Evolutionary conservation across 345 rosid species (phyloP).

Genomic region (Brassica nigra): DNA sequence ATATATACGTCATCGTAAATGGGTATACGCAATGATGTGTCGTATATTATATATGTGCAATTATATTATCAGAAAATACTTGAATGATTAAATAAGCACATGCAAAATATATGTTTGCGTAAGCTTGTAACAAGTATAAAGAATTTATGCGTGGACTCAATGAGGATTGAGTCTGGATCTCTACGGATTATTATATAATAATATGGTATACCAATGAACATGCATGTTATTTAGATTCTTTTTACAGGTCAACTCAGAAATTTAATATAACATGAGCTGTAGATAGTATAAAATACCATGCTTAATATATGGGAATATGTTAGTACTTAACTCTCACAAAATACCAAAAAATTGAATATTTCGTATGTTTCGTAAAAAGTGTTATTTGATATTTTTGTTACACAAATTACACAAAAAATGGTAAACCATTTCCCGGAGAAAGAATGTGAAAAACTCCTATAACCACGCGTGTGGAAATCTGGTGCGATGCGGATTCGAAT

Average conservation of each 20-base stretch:
- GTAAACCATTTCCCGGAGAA: too few relatives aligned
- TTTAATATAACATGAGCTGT: slow-evolving; percentile 13
- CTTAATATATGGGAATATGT: not conserved
- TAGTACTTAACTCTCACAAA: not conserved
- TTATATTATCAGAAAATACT: not conserved
- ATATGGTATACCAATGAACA: slow-evolving; percentile 37
- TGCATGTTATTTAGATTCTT: slow-evolving; percentile 30
- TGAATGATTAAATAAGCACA: slow-evolving; percentile 24
- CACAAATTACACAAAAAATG: too few relatives aligned
- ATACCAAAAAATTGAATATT: not conserved
- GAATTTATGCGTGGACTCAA: slow-evolving; percentile 9
- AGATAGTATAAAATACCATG: not conserved
- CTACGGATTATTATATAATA: slow-evolving; percentile 14
- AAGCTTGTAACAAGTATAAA: not conserved
- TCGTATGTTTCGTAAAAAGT: too few relatives aligned
- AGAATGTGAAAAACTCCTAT: too few relatives aligned
- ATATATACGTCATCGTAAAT: not conserved
- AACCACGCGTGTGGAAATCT: too few relatives aligned
- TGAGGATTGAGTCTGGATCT: slow-evolving; percentile 31
- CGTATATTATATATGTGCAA: not conserved
- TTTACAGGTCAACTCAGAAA: slow-evolving; percentile 25
- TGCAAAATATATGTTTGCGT: slow-evolving; percentile 2
- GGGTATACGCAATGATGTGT: not conserved
- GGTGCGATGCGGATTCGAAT: too few relatives aligned
- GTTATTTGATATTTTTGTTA: too few relatives aligned